Percentiles rank a stretch among this genome's conserved stretches.
phyloP scores from a whole-genome alignment of 768 basidiomycete species.

The Asterophora lycoperdoides region DNA sequence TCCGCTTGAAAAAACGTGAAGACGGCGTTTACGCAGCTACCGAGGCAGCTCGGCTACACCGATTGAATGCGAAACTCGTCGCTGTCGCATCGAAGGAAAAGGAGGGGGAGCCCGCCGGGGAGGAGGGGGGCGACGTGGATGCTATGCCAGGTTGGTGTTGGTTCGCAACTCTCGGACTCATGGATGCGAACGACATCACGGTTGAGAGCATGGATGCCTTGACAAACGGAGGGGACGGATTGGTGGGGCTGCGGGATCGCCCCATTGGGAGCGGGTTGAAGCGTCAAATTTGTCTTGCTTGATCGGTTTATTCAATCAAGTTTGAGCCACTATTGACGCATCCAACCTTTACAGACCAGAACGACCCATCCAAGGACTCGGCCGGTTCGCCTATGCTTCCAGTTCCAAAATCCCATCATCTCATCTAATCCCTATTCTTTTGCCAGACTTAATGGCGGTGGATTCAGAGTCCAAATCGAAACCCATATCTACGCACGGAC shows the following conservation, averaged over 20 bases:
- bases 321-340: conserved; percentile 37
- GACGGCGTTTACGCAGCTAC: conserved; percentile 70
- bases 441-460: conserved; percentile 50
- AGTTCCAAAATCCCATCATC: conserved; percentile 14
- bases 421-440: neutral
- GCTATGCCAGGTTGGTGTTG: conserved; percentile 65
- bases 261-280: conserved; percentile 8
- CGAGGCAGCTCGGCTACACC: conserved; percentile 71
- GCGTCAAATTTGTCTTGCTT: conserved; percentile 31
- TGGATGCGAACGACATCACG: conserved; percentile 57
- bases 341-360: conserved; percentile 32
- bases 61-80: conserved; percentile 64
- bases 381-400: conserved; percentile 28
- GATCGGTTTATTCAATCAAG: conserved; percentile 26
- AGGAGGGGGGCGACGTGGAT: conserved; percentile 31
- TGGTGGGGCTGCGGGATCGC: conserved; percentile 8
- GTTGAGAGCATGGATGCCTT: conserved; percentile 42
- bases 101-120: conserved; percentile 32
- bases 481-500: conserved; percentile 77
- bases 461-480: conserved; percentile 35
- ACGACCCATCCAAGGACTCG: conserved; percentile 20
- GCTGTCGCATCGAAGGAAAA: conserved; percentile 40
- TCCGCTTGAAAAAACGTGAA: conserved; percentile 74
- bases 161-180: conserved; percentile 51
- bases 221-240: conserved; percentile 11